phyloP scores from a whole-genome alignment of 306 rosid genomes.

The Quercus variabilis region DNA sequence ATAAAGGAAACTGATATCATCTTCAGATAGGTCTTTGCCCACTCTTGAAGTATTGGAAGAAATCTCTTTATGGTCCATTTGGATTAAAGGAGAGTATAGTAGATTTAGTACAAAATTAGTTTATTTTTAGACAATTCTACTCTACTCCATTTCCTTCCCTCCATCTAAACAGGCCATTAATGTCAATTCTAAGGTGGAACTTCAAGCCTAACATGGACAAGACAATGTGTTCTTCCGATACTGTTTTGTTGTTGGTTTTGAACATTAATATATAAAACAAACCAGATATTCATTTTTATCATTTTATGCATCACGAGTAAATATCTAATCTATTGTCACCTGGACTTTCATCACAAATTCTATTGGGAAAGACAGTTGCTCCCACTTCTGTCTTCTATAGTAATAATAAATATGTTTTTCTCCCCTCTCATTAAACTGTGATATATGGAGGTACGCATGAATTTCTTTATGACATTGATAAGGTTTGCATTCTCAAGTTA shows the following conservation, averaged over 20 bases:
- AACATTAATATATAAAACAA: constrained; percentile 7
- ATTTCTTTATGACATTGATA: not conserved
- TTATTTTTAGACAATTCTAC: too few species aligned
- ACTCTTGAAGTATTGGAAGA: constrained; percentile 67
- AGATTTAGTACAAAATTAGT: too few species aligned
- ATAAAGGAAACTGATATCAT: constrained; percentile 1
- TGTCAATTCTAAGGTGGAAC: constrained; percentile 75
- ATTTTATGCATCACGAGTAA: constrained; percentile 8
- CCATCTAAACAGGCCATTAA: not conserved
- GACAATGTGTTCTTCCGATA: constrained; percentile 61
- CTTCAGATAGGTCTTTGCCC: constrained; percentile 64
- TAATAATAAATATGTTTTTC: not conserved
- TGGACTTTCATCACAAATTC: too few species aligned
- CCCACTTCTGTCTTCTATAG: not conserved
- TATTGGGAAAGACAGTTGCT: not conserved
- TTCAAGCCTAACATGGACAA: constrained; percentile 58
- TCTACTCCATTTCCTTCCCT: too few species aligned
- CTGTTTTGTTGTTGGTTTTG: constrained; percentile 61
- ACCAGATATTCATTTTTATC: not conserved
- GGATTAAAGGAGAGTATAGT: too few species aligned
- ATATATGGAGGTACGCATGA: not conserved
- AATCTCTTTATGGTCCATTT: constrained; percentile 27
- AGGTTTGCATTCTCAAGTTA: not conserved
- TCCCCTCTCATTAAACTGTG: not conserved
- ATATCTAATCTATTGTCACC: constrained; percentile 4